phyloP scores from a whole-genome alignment of 2,329 filamentous ascomycete genomes.

The Xylariales sp. region DNA sequence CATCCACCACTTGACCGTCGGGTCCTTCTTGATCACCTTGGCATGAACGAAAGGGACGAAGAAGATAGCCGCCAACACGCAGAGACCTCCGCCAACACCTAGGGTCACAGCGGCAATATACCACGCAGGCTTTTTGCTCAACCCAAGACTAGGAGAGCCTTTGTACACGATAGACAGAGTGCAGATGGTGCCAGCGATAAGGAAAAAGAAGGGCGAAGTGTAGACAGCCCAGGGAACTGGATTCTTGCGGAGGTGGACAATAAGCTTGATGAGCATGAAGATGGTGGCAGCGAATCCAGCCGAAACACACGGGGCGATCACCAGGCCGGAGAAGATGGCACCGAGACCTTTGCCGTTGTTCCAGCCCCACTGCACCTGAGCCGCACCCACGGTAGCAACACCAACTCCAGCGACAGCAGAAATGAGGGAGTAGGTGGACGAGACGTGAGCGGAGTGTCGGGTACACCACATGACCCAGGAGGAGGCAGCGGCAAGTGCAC shows the following conservation, averaged over 20 bases:
- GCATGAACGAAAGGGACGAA: slow-evolving; percentile 68
- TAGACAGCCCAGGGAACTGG: slow-evolving; percentile 70
- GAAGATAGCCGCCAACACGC: slow-evolving; percentile 58
- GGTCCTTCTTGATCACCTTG: slow-evolving; percentile 65
- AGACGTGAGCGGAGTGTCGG: slow-evolving; percentile 66
- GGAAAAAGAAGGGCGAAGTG: slow-evolving; percentile 72
- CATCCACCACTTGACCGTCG: slow-evolving; percentile 59
- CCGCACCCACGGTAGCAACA: slow-evolving; percentile 60
- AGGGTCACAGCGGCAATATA: slow-evolving; percentile 65
- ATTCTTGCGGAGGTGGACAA: slow-evolving; percentile 68
- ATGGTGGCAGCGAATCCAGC: slow-evolving; percentile 62
- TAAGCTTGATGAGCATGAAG: slow-evolving; percentile 67
- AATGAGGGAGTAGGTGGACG: slow-evolving; percentile 68
- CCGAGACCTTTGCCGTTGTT: slow-evolving; percentile 63
- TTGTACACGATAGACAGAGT: slow-evolving; percentile 78
- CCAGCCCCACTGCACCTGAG: slow-evolving; percentile 65
- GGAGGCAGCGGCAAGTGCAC: slow-evolving; percentile 59
- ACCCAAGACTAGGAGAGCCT: slow-evolving; percentile 64
- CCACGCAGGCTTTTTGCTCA: slow-evolving; percentile 62
- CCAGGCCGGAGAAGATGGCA: slow-evolving; percentile 67
- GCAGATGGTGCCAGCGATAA: slow-evolving; percentile 69
- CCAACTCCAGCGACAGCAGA: slow-evolving; percentile 66
- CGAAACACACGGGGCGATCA: slow-evolving; percentile 66
- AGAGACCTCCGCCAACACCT: slow-evolving; percentile 58
- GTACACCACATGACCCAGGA: slow-evolving; percentile 81